phyloP scores from a whole-genome alignment of 345 rosid species.

The Ceriops tagal region DNA sequence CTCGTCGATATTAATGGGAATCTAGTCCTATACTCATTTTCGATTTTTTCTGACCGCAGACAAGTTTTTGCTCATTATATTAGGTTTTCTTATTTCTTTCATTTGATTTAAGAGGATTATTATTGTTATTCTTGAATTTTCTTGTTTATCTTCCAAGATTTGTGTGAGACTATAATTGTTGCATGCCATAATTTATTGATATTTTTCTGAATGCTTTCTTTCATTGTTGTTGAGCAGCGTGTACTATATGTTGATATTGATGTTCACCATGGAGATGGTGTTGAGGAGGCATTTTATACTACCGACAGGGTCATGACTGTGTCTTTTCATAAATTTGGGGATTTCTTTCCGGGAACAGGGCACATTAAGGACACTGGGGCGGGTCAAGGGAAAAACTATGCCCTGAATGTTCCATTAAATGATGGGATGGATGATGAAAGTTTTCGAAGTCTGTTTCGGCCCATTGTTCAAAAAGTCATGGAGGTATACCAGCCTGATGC shows the following conservation, averaged over 20 bases:
- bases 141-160: neutral
- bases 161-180: neutral
- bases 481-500: conserved; percentile 97
- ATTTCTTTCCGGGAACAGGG: conserved; percentile 96
- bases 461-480: conserved; percentile 87
- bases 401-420: conserved; percentile 89
- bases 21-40: neutral
- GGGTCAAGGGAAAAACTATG: conserved; percentile 70
- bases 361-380: conserved; percentile 77
- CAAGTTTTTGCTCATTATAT: neutral
- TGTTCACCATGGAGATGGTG: conserved; percentile 99
- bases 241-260: conserved; percentile 92
- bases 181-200: neutral
- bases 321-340: conserved; percentile 95
- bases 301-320: conserved; percentile 99
- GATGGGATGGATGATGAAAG: conserved; percentile 88
- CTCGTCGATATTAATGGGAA: neutral
- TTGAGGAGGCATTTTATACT: conserved; percentile 95
- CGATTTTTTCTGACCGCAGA: neutral
- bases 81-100: neutral
- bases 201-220: conserved; percentile 14
- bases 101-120: neutral
- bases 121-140: neutral
- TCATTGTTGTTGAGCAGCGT: conserved; percentile 52
- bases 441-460: conserved; percentile 76